Conservation (phyloP, 768 basidiomycete genomes). For the Boletus sp. region DNA sequence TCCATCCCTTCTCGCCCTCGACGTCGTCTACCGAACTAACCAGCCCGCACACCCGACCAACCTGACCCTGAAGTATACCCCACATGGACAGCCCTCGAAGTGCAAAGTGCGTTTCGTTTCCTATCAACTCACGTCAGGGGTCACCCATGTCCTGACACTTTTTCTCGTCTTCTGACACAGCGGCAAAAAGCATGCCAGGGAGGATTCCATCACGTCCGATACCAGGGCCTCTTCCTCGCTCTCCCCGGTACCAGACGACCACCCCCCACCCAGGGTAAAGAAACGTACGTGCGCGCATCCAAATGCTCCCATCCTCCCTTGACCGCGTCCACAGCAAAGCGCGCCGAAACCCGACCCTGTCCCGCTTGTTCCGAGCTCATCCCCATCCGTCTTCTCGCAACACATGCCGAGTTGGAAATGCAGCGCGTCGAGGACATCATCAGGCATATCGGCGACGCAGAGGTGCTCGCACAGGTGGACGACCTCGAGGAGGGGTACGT, state of each 20-base stretch:
- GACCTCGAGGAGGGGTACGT: conserved; percentile 57
- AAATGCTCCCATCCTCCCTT: not conserved
- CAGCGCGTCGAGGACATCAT: conserved; percentile 71
- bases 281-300: conserved; percentile 41
- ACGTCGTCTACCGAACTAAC: not conserved
- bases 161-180: conserved; percentile 18
- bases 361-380: conserved; percentile 74
- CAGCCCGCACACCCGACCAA: not conserved
- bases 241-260: conserved; percentile 34
- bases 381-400: conserved; percentile 66
- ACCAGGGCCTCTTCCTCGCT: conserved; percentile 32
- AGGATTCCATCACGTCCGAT: conserved; percentile 5
- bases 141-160: not conserved
- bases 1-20: conserved; percentile 19
- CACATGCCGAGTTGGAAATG: conserved; percentile 63
- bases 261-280: conserved; percentile 39
- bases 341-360: conserved; percentile 72
- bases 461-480: conserved; percentile 47
- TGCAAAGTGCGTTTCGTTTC: conserved; percentile 28
- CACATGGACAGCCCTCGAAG: conserved; percentile 10
- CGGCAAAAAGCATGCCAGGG: conserved; percentile 51
- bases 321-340: conserved; percentile 47
- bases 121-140: not conserved
- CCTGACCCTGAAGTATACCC: not conserved
- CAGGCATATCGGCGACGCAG: conserved; percentile 57